A percentile compares a stretch with the other conserved stretches of the same genome.
phyloP scores from a whole-genome alignment of 2,329 filamentous ascomycete species.

The Penicillium sp. region DNA sequence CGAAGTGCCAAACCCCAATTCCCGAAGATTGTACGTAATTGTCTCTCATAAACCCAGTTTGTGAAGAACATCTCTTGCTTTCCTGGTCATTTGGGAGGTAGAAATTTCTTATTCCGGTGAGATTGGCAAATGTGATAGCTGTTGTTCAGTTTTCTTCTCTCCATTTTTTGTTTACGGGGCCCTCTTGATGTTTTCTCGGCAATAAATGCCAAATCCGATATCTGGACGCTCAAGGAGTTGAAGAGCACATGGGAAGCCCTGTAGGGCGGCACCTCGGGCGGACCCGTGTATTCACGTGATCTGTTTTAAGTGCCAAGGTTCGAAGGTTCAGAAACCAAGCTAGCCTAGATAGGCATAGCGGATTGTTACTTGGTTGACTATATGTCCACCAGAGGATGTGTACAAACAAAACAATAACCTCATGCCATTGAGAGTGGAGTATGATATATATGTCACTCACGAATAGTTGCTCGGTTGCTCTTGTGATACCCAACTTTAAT shows the following conservation, averaged over 20 bases:
- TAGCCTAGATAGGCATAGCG: neutral
- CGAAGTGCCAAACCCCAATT: neutral
- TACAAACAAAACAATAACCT: no score
- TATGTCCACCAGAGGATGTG: no score
- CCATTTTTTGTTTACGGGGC: neutral
- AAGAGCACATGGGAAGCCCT: neutral
- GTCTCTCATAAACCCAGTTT: neutral
- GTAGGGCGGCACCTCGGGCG: neutral
- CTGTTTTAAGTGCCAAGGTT: neutral
- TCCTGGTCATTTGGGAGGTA: neutral
- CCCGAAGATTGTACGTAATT: slow-evolving; percentile 1
- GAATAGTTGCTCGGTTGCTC: no score
- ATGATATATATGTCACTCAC: no score
- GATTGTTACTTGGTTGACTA: slow-evolving; percentile 2
- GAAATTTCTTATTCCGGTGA: neutral
- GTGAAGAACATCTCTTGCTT: neutral
- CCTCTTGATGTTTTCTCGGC: neutral
- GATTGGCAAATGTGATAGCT: neutral
- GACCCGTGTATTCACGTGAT: neutral
- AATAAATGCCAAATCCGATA: neutral
- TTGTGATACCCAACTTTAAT: no score
- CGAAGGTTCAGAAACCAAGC: neutral
- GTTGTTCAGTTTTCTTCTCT: neutral
- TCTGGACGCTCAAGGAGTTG: neutral
- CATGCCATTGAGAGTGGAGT: no score